Base-by-base conservation (phyloP, 2,329 filamentous ascomycete species). In the Pseudofabraea citricarpa region DNA sequence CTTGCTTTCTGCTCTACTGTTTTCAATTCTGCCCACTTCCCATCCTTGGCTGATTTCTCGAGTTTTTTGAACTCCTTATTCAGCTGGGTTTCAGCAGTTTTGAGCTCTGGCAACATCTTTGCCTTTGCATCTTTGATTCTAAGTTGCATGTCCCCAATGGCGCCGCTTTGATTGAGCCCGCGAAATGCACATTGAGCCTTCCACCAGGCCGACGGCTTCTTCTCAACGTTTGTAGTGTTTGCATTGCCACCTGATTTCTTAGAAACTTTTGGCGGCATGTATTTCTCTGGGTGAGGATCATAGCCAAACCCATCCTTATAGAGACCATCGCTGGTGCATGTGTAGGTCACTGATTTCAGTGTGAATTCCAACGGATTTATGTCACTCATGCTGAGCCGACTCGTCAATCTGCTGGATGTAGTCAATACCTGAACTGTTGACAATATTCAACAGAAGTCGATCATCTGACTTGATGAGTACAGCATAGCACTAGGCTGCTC, bases 171-270 rank as follows among this genome's bases (percentile, higher is more conserved):
- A 18, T 46, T 51, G 8, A 51, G 31, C 7, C 48, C 48, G 13
- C 44, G 47, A 16, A 51, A 51, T 2, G 48, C 46, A 26, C 50
- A 50, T 48, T 53, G 49, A 26, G 47, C 47, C 44, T 48, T 52
- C 48, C 49, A 53, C 16, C 46, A 54, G 22, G 44, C 38, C 7
- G 43, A 39, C 5, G 45, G 36, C 19, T 49, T 50, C 43, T 45
- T 48, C 36, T 49, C 36, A 12, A 52, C 13, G 36, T 44, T 32
- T 32, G 29, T n/a, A 7, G 37, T 12, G 42, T 48, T 29, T 27
- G 33, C 12, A 42, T 21, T 8, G 37, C n/a, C 21, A 22, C 35
- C 26, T 13, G 33, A 6, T 50, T 53, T 49, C 9, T 40, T 22
- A 13, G n/a, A 4, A 3, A 16, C 27, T 35, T 53, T 53, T 10